A percentile compares a stretch with the other conserved stretches of the same genome.
phyloP scores from a whole-genome alignment of 306 rosid genomes.

The Oemleria cerasiformis region DNA sequence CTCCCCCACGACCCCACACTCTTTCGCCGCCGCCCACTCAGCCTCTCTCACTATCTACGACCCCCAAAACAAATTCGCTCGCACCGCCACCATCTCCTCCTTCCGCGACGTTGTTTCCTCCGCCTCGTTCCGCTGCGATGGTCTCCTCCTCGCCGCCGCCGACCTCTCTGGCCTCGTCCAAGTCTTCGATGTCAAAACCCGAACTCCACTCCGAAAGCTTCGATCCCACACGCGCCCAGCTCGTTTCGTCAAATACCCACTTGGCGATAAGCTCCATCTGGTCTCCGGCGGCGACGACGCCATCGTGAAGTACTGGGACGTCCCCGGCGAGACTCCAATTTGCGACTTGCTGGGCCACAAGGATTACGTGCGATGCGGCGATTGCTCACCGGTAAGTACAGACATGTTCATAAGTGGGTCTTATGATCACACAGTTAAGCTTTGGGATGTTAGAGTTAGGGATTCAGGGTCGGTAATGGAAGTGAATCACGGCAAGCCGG shows the following conservation, averaged over 20 bases:
- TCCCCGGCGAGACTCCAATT: slow-evolving; percentile 41
- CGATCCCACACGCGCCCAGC: slow-evolving; percentile 75
- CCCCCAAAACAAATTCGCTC: slow-evolving; percentile 46
- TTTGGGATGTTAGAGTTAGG: slow-evolving; percentile 74
- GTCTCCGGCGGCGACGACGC: slow-evolving; percentile 92
- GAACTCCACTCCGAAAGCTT: slow-evolving; percentile 61
- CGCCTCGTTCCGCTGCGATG: slow-evolving; percentile 74
- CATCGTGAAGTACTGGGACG: slow-evolving; percentile 80
- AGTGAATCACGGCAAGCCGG: slow-evolving; percentile 70
- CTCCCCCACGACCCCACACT: slow-evolving; percentile 52
- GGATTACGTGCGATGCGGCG: slow-evolving; percentile 89
- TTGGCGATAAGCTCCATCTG: slow-evolving; percentile 65
- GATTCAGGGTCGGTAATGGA: slow-evolving; percentile 45
- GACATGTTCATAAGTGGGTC: slow-evolving; percentile 76
- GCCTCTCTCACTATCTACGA: slow-evolving; percentile 55
- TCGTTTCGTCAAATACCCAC: slow-evolving; percentile 63
- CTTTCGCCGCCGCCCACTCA: slow-evolving; percentile 70
- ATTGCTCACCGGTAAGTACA: slow-evolving; percentile 59
- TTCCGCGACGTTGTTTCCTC: slow-evolving; percentile 65
- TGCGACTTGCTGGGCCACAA: slow-evolving; percentile 54
- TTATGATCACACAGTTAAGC: slow-evolving; percentile 81
- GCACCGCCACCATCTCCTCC: slow-evolving; percentile 49
- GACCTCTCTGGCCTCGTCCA: slow-evolving; percentile 82
- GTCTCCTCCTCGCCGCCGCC: slow-evolving; percentile 72
- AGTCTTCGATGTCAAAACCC: slow-evolving; percentile 56